A percentile compares a stretch with the other conserved stretches of the same genome.
phyloP scores from a whole-genome alignment of 305 asterid species.

The Withania somnifera region DNA sequence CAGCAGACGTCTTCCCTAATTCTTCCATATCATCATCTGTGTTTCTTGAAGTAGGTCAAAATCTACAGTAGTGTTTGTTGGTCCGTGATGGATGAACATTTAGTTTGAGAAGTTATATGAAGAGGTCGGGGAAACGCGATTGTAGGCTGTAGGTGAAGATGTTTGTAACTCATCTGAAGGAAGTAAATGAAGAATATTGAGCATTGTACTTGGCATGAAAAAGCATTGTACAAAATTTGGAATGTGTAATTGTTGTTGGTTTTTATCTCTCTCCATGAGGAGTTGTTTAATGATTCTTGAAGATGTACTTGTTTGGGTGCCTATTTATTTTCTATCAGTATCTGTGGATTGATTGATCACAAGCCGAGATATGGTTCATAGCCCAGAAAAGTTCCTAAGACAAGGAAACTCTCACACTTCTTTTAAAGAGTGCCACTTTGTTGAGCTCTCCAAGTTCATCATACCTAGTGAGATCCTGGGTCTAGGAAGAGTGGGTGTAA shows the following conservation, averaged over 20 bases:
- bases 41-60: background rate
- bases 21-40: conserved; percentile 10
- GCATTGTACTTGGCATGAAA: background rate
- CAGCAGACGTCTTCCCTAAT: background rate
- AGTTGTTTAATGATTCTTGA: background rate
- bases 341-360: background rate
- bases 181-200: background rate
- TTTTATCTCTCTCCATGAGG: background rate
- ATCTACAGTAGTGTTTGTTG: background rate
- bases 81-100: background rate
- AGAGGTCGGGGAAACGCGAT: background rate
- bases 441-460: too few relatives aligned
- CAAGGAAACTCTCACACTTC: too few relatives aligned
- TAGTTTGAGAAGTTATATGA: background rate
- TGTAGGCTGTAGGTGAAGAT: background rate
- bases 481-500: too few relatives aligned
- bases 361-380: too few relatives aligned
- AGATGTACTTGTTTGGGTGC: background rate
- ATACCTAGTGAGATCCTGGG: too few relatives aligned
- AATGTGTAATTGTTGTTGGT: background rate
- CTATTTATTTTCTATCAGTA: background rate
- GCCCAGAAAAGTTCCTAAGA: too few relatives aligned
- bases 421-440: too few relatives aligned
- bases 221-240: background rate
- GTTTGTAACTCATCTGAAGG: conserved; percentile 1